A percentile compares a stretch with the other conserved stretches of the same genome.
Evolutionary conservation across 371 early-diverging fungal species (phyloP).

Genomic region (Batrachochytrium dendrobatidis): DNA sequence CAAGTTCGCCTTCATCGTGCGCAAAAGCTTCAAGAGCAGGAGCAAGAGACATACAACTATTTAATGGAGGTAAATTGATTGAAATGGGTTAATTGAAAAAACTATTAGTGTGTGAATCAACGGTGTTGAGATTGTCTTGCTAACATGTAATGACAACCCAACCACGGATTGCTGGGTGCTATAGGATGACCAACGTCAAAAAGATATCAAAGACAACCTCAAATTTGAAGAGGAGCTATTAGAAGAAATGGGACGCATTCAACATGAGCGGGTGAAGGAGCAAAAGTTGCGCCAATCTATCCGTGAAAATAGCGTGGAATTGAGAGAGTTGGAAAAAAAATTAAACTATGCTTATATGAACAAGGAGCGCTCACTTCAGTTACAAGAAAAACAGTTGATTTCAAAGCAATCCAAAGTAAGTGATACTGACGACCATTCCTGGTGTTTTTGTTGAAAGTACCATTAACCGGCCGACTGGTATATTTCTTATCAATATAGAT

Average conservation of each 20-base stretch:
- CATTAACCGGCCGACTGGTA: background rate
- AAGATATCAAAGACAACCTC: background rate
- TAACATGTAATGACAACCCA: background rate
- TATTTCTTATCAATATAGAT: no score
- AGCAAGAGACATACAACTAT: constrained; percentile 19
- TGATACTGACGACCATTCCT: background rate
- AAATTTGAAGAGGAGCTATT: constrained; percentile 22
- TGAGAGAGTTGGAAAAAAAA: constrained; percentile 43
- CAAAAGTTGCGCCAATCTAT: constrained; percentile 42
- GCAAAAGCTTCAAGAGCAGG: constrained; percentile 21
- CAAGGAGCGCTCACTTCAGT: constrained; percentile 43
- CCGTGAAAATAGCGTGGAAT: constrained; percentile 38
- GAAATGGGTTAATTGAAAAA: background rate
- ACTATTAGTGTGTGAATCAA: background rate
- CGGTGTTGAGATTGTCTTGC: background rate
- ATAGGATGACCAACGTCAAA: background rate
- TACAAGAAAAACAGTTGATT: constrained; percentile 34
- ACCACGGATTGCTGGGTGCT: no score
- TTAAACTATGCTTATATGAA: constrained; percentile 47
- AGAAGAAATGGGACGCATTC: constrained; percentile 18
- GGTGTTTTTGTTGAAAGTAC: background rate
- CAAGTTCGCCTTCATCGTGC: constrained; percentile 26
- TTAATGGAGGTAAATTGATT: constrained; percentile 25
- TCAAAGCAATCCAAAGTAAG: constrained; percentile 20
- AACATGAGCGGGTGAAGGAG: constrained; percentile 27